A percentile compares a stretch with the other conserved stretches of the same genome.
These are phyloP conservation scores for Cenchrus fungigraminus DNA, from an alignment of 176 grass and related monocot species.

Conservation along the genomic window DNA sequence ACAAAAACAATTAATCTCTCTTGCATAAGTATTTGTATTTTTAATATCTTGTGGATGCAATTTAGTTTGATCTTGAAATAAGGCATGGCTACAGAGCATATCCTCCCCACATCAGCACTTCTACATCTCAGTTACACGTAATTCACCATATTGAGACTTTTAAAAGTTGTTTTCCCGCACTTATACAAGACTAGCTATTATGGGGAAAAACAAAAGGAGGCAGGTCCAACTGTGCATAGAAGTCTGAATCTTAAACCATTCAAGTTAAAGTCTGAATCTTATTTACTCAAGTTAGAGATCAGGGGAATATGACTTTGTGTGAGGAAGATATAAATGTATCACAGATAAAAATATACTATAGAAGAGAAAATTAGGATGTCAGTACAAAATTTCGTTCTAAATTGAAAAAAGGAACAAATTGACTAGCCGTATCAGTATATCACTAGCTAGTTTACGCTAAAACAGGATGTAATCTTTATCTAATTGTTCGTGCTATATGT, in stretches of 20 bases:
- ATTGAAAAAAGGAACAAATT: background rate
- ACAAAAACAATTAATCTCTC: background rate
- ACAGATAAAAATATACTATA: background rate
- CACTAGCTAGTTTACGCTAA: background rate
- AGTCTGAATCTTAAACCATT: background rate
- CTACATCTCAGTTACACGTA: background rate
- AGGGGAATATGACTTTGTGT: background rate
- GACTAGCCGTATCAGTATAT: background rate
- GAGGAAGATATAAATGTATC: background rate
- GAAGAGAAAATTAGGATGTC: background rate
- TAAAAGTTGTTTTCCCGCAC: background rate
- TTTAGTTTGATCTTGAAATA: background rate
- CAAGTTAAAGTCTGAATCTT: background rate
- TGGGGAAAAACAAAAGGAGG: background rate
- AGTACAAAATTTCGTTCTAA: background rate
- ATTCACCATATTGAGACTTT: background rate
- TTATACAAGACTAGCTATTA: background rate
- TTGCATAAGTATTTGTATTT: background rate
- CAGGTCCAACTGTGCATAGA: background rate
- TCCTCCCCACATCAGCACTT: background rate
- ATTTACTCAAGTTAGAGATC: background rate
- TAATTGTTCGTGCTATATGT: background rate
- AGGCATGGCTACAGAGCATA: background rate
- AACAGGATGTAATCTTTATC: background rate
- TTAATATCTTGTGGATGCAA: background rate